Conservation (phyloP, 108 stramenopile genomes). For the Phaeodactylum tricornutum region DNA sequence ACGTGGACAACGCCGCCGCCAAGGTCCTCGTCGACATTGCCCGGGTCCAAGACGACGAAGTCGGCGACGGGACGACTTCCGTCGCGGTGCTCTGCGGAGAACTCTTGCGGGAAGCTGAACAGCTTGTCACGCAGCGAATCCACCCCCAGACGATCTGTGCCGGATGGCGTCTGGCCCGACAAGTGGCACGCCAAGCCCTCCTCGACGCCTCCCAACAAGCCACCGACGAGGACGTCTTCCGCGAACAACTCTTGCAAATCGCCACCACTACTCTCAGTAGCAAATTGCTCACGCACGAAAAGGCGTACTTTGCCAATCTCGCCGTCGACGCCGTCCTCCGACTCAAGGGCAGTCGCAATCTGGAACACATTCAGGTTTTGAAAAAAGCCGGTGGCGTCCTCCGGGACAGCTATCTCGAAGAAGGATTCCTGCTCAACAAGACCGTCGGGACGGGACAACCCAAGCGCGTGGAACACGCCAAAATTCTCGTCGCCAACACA, state of each 20-base stretch:
- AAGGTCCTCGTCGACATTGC: constrained; percentile 99
- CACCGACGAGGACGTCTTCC: constrained; percentile 58
- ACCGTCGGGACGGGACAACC: constrained; percentile 96
- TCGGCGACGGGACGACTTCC: constrained; percentile 95
- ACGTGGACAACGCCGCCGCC: constrained; percentile 97
- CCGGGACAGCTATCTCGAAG: constrained; percentile 93
- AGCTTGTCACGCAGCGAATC: constrained; percentile 82
- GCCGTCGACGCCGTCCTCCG: constrained; percentile 97
- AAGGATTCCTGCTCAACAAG: constrained; percentile 97
- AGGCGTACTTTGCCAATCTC: constrained; percentile 93
- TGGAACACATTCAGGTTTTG: constrained; percentile 96
- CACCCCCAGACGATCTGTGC: constrained; percentile 98
- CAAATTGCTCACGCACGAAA: constrained; percentile 95
- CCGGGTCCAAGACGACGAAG: constrained; percentile 94
- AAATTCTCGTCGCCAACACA: constrained; percentile 98
- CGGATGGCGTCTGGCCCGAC: constrained; percentile 93
- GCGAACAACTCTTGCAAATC: constrained; percentile 87
- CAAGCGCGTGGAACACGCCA: constrained; percentile 89
- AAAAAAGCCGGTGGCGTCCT: constrained; percentile 94
- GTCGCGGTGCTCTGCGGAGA: constrained; percentile 96
- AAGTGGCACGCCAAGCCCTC: constrained; percentile 77
- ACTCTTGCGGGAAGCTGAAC: constrained; percentile 94
- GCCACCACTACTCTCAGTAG: constrained; percentile 93
- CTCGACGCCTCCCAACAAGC: constrained; percentile 14
- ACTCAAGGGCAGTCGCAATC: constrained; percentile 74